Percentiles rank a stretch among this genome's conserved stretches.
phyloP scores from a whole-genome alignment of 2,329 filamentous ascomycete species.

The Colletotrichum sublineola region DNA sequence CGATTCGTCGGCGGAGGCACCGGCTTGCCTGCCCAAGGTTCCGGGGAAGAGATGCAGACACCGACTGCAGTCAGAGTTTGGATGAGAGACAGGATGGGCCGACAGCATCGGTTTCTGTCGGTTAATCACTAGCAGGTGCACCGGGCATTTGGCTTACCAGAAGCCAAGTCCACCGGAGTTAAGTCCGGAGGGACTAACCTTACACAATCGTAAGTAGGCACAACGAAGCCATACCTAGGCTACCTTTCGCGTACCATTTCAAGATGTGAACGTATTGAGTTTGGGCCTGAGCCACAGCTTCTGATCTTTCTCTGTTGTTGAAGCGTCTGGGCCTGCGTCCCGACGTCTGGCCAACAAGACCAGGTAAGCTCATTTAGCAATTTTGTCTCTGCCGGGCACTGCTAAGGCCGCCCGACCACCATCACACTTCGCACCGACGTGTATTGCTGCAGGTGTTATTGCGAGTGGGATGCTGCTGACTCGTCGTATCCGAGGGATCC shows the following conservation, averaged over 20 bases:
- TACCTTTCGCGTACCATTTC: not conserved
- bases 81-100: not conserved
- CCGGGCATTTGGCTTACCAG: not conserved
- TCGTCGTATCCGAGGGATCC: not conserved
- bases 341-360: not conserved
- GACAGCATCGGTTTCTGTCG: not conserved
- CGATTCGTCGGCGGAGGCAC: not conserved
- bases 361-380: no score
- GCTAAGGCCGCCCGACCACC: not conserved
- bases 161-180: not conserved
- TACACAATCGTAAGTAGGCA: not conserved
- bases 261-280: not conserved
- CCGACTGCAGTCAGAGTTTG: constrained; percentile 13
- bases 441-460: not conserved
- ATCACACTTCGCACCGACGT: not conserved
- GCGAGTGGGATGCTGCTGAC: not conserved
- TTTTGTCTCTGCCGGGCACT: not conserved
- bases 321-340: no score
- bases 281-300: not conserved
- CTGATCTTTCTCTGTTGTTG: not conserved
- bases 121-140: not conserved
- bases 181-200: not conserved
- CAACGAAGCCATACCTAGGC: not conserved
- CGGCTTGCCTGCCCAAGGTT: constrained; percentile 8
- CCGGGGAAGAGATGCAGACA: constrained; percentile 5